Percentiles rank a stretch among this genome's conserved stretches.
Evolutionary conservation across 2,329 filamentous ascomycete genomes (phyloP).

Genomic region (Nigrograna mackinnonii): DNA sequence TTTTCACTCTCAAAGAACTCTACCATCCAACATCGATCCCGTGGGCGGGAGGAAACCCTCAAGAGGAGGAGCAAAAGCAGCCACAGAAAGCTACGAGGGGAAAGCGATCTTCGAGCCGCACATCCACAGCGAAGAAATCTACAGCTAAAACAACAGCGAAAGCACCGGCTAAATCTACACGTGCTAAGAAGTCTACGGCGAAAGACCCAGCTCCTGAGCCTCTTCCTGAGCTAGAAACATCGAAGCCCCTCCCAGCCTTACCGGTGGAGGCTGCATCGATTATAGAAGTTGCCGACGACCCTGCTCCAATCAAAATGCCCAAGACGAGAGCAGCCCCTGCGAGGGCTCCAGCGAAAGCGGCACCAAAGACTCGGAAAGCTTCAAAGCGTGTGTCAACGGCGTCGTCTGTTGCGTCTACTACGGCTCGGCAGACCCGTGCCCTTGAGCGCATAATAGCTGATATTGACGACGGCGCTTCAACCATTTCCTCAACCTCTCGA

Average conservation of each 20-base stretch:
- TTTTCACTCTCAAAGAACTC: slow-evolving; percentile 74
- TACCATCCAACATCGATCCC: slow-evolving; percentile 27
- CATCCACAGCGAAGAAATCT: slow-evolving; percentile 12
- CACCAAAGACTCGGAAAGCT: not conserved
- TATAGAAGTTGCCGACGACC: not conserved
- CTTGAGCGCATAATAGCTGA: no score
- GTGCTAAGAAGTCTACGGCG: slow-evolving; percentile 9
- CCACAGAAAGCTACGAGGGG: slow-evolving; percentile 23
- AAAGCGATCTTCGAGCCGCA: slow-evolving; percentile 29
- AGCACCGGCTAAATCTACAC: slow-evolving; percentile 7
- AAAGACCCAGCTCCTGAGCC: no score
- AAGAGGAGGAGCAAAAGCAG: slow-evolving; percentile 11
- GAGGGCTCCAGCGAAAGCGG: slow-evolving; percentile 2
- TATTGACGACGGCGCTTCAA: no score
- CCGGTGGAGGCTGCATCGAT: not conserved
- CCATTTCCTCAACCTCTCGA: no score
- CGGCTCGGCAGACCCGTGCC: no score
- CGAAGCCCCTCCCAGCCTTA: slow-evolving; percentile 6
- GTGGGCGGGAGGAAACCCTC: no score
- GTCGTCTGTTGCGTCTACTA: slow-evolving; percentile 4
- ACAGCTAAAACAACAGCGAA: slow-evolving; percentile 1
- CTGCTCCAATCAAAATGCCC: no score
- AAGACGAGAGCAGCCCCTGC: no score
- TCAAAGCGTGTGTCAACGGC: slow-evolving; percentile 1
- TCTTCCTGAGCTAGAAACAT: no score